Evolutionary conservation across 2,329 filamentous ascomycete genomes (phyloP), one percentile per base, ranked within the genome.

Genomic region (Exophiala dermatitidis): DNA sequence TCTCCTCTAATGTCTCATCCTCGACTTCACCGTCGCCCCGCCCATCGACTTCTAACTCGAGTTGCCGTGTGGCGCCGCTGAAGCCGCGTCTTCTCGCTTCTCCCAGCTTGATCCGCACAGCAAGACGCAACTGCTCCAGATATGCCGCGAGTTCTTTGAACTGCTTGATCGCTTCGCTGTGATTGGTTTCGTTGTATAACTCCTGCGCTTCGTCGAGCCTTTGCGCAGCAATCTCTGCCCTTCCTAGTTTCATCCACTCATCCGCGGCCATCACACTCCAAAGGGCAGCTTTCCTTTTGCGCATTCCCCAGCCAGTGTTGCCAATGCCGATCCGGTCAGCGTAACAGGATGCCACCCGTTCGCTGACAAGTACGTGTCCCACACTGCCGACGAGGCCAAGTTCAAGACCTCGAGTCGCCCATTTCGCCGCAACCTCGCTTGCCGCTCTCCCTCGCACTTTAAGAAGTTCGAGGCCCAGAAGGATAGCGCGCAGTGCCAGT

Each of bases 261-360:
- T 95, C 86, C 0, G 90, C 84, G 1, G 88, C 86, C 37, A 95
- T 77, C 26, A 93, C 78, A 60, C 84, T 86, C 90, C 90, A 98
- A 59, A 95, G 80, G 0, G 88, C 93, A 1, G 90, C 87, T 73
- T 96, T 98, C 46, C 93, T 79, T 55, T 78, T 79, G 57, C 91
- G 79, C 5, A 79, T 77, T 10, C 90, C 90, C 76, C 84, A 86
- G 36, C 74, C 74, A 56, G 83, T 79, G 5, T 78, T 80, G 1
- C 85, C 84, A 2, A 82, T 72, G 2, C 86, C 84, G 29, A 77
- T 77, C 61, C 87, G 88, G 2, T 86, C 83, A 0, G 82, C 81
- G 69, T 91, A 96, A 71, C 88, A 95, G 2, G 86, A 82, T 0
- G 88, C 87, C 19, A 96, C 79, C 34, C 93, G 83, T 71, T 98